Evolutionary conservation across 2,329 filamentous ascomycete genomes (phyloP), one percentile per base, ranked within the genome.

Genomic region (Monilinia fructicola): DNA sequence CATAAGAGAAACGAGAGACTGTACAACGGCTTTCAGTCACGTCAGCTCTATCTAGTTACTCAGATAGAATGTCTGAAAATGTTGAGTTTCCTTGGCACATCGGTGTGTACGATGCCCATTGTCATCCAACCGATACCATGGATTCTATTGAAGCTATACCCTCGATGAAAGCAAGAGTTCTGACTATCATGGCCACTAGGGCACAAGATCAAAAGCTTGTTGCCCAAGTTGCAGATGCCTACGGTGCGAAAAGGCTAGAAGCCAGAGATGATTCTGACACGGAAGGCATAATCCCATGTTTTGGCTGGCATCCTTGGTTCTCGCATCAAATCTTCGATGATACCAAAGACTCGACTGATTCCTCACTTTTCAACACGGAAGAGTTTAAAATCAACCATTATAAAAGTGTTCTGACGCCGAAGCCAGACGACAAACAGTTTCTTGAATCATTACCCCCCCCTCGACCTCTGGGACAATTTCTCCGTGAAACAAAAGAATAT

Each of bases 241-340:
- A 87, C 72, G 84, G 84, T 46, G 74, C 89, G 58, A 74, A 73
- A 35, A 72, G 46, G 65, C 66, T 54, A 35, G 73, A 77, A 18
- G 50, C 71, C 23, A 76, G 74, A 69, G 65, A 72, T 3, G 67
- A 73, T 23, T 62, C 73, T 56, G 64, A 44, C 61, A 56, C 69
- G 35, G 78, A 81, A 67, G 81, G 80, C 67, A 76, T 88, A 31
- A 72, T 94, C 4, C 90, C 91, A 0, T 87, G 87, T n/a, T 94
- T 93, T 78, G 91, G 91, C 26, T 93, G 91, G 90, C 91, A 95
- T 75, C 91, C 91, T 0, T 95, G 91, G 91, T 94, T 93, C 77
- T 90, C 90, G 1, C 82, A 94, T 76, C 87, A 91, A 70, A 83
- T 95, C 73, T 92, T 87, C 74, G 84, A 88, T 73, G 87, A 91